Base-by-base conservation (phyloP, 139 green algal species). In the Chlorella ohadii region DNA sequence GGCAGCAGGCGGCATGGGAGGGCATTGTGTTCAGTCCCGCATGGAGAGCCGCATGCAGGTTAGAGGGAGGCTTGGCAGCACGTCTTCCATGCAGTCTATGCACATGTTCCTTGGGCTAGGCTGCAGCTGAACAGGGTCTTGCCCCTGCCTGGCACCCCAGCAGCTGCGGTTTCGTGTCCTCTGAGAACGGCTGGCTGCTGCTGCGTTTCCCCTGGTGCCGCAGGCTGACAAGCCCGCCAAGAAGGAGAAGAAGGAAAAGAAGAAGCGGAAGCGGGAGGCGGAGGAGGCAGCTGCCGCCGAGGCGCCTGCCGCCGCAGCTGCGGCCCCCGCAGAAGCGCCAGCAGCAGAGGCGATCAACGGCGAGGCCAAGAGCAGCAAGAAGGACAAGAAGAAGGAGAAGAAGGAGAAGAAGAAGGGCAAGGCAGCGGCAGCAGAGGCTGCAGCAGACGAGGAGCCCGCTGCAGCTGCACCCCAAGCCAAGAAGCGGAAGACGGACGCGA, bases 241-340 rank as follows among this genome's bases (percentile, higher is more conserved):
- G 68, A 75, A 75, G 68, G 68, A 75, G 36, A 55, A 75, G 68
- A 75, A 75, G 68, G n/a, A 73, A 4, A 87, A 66, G 59, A 82
- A 89, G 57, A 79, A 91, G 72, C 44, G 85, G 51, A 88, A 88
- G 27, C 66, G 39, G 70, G 81, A 72, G 66, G 83, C 87, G 47
- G 72, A 88, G 38, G 55, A 85, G 59, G 67, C 78, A 59, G 25
- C 38, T 39, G 36, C 34, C 15, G 68, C 38, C 23, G 68, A 55
- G 36, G 36, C 47, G 36, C 68, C 38, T 3, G n/a, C 77, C 16
- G 47, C 39, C 31, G 77, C 66, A n/a, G 77, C 9, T 51, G 44
- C 44, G 6, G 44, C 44, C 44, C 44, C 51, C 51, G 51, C 51
- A 4, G 51, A 59, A 13, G 51, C 51, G 15, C 51, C 51, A 22